Evolutionary conservation across 768 basidiomycete species (phyloP).

Genomic region (Suillus alpinus): DNA sequence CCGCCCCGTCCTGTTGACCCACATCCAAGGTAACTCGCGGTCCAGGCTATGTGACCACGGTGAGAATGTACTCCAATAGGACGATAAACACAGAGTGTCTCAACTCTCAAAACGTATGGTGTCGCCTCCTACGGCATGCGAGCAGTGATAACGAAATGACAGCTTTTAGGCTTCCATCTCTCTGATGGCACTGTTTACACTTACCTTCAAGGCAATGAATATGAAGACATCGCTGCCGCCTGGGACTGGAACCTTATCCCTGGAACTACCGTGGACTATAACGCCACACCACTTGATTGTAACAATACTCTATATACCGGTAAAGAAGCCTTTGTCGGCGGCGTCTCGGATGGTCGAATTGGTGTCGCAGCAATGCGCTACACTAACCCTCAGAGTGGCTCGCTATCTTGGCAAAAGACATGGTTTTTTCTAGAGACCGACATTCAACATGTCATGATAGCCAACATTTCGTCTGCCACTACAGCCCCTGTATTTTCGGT

Average conservation of each 20-base stretch:
- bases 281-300: slow-evolving; percentile 52
- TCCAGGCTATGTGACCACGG: slow-evolving; percentile 51
- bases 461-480: slow-evolving; percentile 44
- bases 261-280: slow-evolving; percentile 66
- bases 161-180: slow-evolving; percentile 69
- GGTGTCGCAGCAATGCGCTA: slow-evolving; percentile 66
- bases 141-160: slow-evolving; percentile 5
- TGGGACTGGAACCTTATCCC: slow-evolving; percentile 83
- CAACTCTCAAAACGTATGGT: slow-evolving; percentile 58
- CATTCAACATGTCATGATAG: slow-evolving; percentile 61
- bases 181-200: slow-evolving; percentile 64
- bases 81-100: slow-evolving; percentile 62
- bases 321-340: slow-evolving; percentile 60
- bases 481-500: slow-evolving; percentile 55
- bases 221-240: slow-evolving; percentile 66
- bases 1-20: background rate
- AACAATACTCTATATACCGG: slow-evolving; percentile 41
- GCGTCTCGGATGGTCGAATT: slow-evolving; percentile 52
- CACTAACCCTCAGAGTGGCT: slow-evolving; percentile 56
- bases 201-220: slow-evolving; percentile 64
- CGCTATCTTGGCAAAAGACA: slow-evolving; percentile 61
- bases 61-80: slow-evolving; percentile 61
- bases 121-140: background rate
- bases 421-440: slow-evolving; percentile 73
- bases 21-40: slow-evolving; percentile 58